A percentile compares a stretch with the other conserved stretches of the same genome.
Conservation (phyloP, 768 basidiomycete genomes). For the Auriculariales sp. region DNA sequence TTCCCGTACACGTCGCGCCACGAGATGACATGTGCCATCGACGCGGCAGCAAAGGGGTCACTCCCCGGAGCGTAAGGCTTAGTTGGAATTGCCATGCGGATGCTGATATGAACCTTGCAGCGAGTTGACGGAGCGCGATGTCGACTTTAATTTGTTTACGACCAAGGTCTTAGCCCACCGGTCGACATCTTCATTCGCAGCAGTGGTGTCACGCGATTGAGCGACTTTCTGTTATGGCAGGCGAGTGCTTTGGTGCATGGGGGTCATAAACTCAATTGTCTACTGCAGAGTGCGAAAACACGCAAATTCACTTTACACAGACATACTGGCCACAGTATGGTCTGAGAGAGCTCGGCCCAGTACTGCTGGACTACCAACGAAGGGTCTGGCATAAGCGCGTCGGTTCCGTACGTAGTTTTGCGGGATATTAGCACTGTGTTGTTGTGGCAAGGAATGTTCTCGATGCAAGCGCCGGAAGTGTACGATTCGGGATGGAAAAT, state of each 20-base stretch:
- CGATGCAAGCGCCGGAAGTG: background rate
- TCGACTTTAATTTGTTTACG: conserved; percentile 56
- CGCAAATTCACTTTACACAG: conserved; percentile 74
- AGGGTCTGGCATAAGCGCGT: conserved; percentile 36
- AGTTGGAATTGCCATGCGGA: background rate
- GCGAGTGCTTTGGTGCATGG: conserved; percentile 40
- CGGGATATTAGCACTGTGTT: background rate
- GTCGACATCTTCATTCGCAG: conserved; percentile 85
- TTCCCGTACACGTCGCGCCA: conserved; percentile 87
- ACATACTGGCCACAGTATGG: conserved; percentile 93
- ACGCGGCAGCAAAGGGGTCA: conserved; percentile 15
- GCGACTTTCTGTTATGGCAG: conserved; percentile 95
- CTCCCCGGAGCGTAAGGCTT: conserved; percentile 14
- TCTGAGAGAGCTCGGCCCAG: conserved; percentile 69
- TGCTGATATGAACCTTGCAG: conserved; percentile 15
- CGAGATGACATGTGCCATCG: conserved; percentile 74
- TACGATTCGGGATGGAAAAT: background rate
- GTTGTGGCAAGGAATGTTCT: too few species aligned
- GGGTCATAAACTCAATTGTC: too few species aligned
- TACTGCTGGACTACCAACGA: conserved; percentile 78
- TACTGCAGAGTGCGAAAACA: conserved; percentile 67
- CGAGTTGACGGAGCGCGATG: conserved; percentile 48
- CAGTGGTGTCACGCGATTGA: conserved; percentile 76
- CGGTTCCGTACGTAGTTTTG: too few species aligned
- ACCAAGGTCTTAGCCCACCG: conserved; percentile 54